Percentiles rank a stretch among this genome's conserved stretches.
Evolutionary conservation across 139 green algal species (phyloP).

Genomic region (Dunaliella sp.): DNA sequence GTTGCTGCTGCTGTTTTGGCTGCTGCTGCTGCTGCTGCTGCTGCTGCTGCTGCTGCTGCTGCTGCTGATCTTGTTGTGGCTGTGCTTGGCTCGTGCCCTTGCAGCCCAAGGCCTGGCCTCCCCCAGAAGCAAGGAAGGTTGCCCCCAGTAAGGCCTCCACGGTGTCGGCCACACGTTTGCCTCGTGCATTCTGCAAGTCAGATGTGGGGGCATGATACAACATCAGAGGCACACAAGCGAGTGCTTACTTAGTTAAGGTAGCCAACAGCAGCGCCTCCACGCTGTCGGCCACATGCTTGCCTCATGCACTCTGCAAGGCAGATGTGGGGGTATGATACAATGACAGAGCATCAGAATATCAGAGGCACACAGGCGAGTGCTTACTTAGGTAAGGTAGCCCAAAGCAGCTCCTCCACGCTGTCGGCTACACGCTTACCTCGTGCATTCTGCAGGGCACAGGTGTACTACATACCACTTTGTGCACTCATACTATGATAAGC

Average conservation of each 20-base stretch:
- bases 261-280: conserved; percentile 13
- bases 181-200: neutral
- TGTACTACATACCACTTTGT: too few species aligned
- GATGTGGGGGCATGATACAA: too few species aligned
- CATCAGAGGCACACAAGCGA: too few species aligned
- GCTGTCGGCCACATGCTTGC: conserved; percentile 2
- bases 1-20: neutral
- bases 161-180: conserved; percentile 1
- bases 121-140: conserved; percentile 2
- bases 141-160: conserved; percentile 14
- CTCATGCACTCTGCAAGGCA: neutral
- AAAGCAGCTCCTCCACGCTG: conserved; percentile 11
- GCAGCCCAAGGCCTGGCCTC: neutral
- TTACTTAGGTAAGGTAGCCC: conserved; percentile 2
- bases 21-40: neutral
- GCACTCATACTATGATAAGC: too few species aligned
- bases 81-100: neutral
- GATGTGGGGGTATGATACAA: too few species aligned
- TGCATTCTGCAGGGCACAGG: neutral
- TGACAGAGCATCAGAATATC: too few species aligned
- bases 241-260: conserved; percentile 4
- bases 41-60: neutral
- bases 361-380: too few species aligned
- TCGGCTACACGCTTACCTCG: conserved; percentile 5
- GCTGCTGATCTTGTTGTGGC: neutral